Evolutionary conservation across 768 basidiomycete genomes (phyloP), one percentile per base, ranked within the genome.

Genomic region (Serpula lacrymans): DNA sequence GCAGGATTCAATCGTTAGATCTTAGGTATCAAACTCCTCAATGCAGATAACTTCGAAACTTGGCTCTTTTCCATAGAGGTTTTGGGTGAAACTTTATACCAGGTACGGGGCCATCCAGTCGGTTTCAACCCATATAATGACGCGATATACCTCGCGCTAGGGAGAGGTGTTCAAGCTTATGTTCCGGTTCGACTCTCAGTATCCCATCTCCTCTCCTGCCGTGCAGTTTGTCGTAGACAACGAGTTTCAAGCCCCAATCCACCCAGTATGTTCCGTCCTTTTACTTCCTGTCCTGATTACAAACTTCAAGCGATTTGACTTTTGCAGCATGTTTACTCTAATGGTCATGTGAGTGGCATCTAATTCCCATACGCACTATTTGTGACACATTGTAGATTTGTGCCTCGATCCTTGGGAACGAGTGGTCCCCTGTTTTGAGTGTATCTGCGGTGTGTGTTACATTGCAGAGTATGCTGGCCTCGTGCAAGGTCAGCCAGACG

Each of bases 391-490:
- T 34, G 16, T 27, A 92, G 84, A 92, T 93, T 50, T 93, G 90
- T 55, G 88, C 87, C 7, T 90, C 87, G 11, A 91, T 94, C 42
- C 77, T 94, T 6, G 91, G 88, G 20, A 84, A 76, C 51, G 90
- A 91, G 49, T 92, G 89, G 89, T 88, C 86, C 8, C 90, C 88
- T 0, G 88, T 90, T n/a, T 64, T 91, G 47, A 88, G 84, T 46
- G 88, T 88, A 16, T 71, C 82, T 20, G 76, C 87, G 2, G 79
- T 92, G 30, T 91, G 88, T 53, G 77, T 91, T 13, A 92, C 90
- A 3, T 63, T 94, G 34, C 91, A 93, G 66, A 88, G 86, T 53
- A 94, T 94, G 91, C 73, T 94, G 42, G 91, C 88, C 17, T 89
- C 86, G 6, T 90, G 87, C 78, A 93, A 88, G 80, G 89, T 86